A percentile compares a stretch with the other conserved stretches of the same genome.
Conservation (phyloP, 2,329 filamentous ascomycete genomes). For the Diaporthe sp. region DNA sequence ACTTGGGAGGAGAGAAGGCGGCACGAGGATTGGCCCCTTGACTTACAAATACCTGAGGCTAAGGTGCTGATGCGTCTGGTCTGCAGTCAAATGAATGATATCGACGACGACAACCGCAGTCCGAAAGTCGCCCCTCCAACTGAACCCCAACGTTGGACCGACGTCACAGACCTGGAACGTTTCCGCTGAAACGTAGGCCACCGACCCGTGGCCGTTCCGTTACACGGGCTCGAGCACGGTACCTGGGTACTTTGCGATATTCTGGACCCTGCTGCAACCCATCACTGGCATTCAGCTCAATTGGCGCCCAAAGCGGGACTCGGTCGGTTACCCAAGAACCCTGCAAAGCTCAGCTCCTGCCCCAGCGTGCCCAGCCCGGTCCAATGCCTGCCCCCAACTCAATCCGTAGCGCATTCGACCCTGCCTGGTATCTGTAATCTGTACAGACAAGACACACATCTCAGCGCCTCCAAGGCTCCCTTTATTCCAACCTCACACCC, state of each 20-base stretch:
- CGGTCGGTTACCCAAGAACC: constrained; percentile 21
- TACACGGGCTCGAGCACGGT: neutral
- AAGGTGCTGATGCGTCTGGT: constrained; percentile 16
- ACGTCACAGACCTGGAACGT: constrained; percentile 35
- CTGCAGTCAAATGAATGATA: constrained; percentile 6
- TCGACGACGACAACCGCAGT: constrained; percentile 20
- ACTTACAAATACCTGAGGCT: constrained; percentile 38
- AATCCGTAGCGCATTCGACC: constrained; percentile 7
- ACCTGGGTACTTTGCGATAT: neutral
- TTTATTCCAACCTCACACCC: constrained; percentile 1
- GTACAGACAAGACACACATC: constrained; percentile 18
- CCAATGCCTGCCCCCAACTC: neutral
- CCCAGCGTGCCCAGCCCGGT: neutral
- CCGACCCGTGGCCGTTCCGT: neutral
- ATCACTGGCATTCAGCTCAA: neutral
- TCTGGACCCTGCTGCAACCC: neutral
- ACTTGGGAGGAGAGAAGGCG: constrained; percentile 38
- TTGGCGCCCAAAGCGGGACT: constrained; percentile 25
- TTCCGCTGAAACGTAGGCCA: neutral
- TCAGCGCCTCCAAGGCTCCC: constrained; percentile 13
- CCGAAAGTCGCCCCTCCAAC: constrained; percentile 32
- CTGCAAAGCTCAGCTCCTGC: constrained; percentile 5
- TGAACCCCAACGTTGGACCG: constrained; percentile 9
- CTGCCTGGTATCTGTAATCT: constrained; percentile 22
- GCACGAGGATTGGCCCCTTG: neutral